These are phyloP conservation scores for Eutypa lata DNA, from an alignment of 2,329 filamentous ascomycete species.

Conservation along the genomic window DNA sequence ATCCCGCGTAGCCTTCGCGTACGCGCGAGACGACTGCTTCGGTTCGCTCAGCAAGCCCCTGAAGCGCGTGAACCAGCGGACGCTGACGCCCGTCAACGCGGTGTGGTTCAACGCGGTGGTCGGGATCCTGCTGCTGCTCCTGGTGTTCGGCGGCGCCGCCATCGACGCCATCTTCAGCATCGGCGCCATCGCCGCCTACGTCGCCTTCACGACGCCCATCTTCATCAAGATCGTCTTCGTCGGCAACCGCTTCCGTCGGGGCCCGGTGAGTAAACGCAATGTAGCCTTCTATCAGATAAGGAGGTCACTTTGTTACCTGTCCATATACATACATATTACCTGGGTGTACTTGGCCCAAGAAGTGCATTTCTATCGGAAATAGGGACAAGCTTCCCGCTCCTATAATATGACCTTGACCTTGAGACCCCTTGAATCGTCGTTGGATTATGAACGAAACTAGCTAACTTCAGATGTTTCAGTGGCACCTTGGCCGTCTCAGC, in stretches of 20 bases:
- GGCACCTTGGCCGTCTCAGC: slow-evolving; percentile 62
- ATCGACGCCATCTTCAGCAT: slow-evolving; percentile 69
- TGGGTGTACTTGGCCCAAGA: too few species aligned
- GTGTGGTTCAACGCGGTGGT: slow-evolving; percentile 64
- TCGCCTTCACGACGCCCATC: slow-evolving; percentile 57
- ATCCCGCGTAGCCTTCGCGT: slow-evolving; percentile 68
- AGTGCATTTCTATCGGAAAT: too few species aligned
- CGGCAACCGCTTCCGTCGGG: slow-evolving; percentile 60
- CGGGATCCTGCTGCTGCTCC: slow-evolving; percentile 57
- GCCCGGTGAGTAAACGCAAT: slow-evolving; percentile 41
- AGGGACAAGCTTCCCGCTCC: too few species aligned
- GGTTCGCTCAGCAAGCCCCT: slow-evolving; percentile 53
- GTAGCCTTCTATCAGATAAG: too few species aligned
- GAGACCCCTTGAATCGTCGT: too few species aligned
- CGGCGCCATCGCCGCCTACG: slow-evolving; percentile 65
- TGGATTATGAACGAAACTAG: too few species aligned
- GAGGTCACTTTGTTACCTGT: too few species aligned
- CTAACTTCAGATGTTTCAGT: slow-evolving; percentile 24
- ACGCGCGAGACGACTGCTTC: slow-evolving; percentile 70
- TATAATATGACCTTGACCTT: too few species aligned
- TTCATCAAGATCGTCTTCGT: slow-evolving; percentile 59
- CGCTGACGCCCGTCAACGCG: slow-evolving; percentile 66
- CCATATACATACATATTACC: too few species aligned
- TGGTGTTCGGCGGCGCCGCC: slow-evolving; percentile 62
- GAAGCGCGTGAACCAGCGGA: slow-evolving; percentile 57